Evolutionary conservation across 2,329 filamentous ascomycete genomes (phyloP).

Genomic region (Aspergillus sojae): DNA sequence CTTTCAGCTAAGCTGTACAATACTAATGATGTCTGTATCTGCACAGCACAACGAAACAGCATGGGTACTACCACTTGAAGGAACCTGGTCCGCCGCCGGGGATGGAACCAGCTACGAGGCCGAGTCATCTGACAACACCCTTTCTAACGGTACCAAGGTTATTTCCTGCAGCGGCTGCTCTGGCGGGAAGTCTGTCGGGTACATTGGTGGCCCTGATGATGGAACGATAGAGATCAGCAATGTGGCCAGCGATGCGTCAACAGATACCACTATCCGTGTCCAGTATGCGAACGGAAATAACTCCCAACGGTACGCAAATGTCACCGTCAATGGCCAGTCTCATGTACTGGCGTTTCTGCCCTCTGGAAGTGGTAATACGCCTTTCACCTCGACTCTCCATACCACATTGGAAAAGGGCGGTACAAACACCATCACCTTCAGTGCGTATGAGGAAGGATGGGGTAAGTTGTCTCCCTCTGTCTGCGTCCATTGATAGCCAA

Average conservation of each 20-base stretch:
- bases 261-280: not conserved
- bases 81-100: constrained; percentile 9
- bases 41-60: constrained; percentile 1
- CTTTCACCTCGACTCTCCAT: not conserved
- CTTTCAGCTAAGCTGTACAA: too few relatives aligned
- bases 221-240: constrained; percentile 41
- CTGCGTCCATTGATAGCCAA: not conserved
- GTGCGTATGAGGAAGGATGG: not conserved
- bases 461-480: not conserved
- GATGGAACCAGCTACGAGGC: constrained; percentile 2
- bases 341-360: not conserved
- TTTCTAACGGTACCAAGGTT: constrained; percentile 50
- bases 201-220: constrained; percentile 53
- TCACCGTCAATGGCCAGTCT: not conserved
- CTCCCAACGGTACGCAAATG: not conserved
- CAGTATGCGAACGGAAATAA: not conserved
- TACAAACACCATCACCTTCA: not conserved
- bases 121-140: constrained; percentile 20
- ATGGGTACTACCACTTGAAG: constrained; percentile 13
- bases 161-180: constrained; percentile 58
- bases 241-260: not conserved
- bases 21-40: not conserved
- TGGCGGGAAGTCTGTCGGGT: constrained; percentile 54
- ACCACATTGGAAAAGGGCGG: not conserved
- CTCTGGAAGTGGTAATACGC: not conserved